phyloP scores from a whole-genome alignment of 192 early-diverging fungal species.

The Coemansia sp. region DNA sequence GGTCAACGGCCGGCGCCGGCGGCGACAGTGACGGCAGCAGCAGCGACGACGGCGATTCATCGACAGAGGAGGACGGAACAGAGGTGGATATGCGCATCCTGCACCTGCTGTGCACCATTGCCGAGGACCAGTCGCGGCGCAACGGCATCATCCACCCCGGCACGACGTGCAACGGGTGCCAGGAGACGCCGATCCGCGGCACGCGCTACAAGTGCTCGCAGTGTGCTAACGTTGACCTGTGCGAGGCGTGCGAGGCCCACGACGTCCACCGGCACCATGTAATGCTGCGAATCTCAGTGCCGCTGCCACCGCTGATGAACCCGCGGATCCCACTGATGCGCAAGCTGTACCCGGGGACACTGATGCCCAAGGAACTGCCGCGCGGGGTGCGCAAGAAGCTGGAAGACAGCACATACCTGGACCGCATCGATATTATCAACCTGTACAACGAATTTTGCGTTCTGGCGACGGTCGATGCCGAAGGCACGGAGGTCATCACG shows the following conservation, averaged over 20 bases:
- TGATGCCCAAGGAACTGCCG: conserved; percentile 12
- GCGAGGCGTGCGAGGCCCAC: conserved; percentile 85
- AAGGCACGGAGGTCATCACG: conserved; percentile 66
- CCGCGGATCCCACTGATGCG: conserved; percentile 64
- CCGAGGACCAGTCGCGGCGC: conserved; percentile 73
- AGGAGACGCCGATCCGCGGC: conserved; percentile 80
- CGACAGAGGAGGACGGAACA: not conserved
- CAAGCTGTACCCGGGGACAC: conserved; percentile 71
- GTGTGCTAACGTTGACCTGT: conserved; percentile 90
- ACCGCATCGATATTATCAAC: conserved; percentile 75
- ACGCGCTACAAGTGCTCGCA: conserved; percentile 90
- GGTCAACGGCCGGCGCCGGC: conserved; percentile 4
- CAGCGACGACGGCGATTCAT: not conserved
- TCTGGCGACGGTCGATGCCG: conserved; percentile 55
- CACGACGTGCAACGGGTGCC: conserved; percentile 91
- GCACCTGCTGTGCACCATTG: conserved; percentile 72
- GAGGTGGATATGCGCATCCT: conserved; percentile 52
- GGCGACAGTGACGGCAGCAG: conserved; percentile 5
- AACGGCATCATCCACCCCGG: conserved; percentile 65
- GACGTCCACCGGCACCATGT: conserved; percentile 76
- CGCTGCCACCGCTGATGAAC: conserved; percentile 86
- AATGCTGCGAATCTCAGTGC: conserved; percentile 86
- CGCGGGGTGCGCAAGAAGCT: conserved; percentile 4
- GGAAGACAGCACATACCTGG: conserved; percentile 44
- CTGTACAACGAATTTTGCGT: conserved; percentile 84